A percentile compares a stretch with the other conserved stretches of the same genome.
Evolutionary conservation across 2,329 filamentous ascomycete genomes (phyloP).

Genomic region (Curvularia sp.): DNA sequence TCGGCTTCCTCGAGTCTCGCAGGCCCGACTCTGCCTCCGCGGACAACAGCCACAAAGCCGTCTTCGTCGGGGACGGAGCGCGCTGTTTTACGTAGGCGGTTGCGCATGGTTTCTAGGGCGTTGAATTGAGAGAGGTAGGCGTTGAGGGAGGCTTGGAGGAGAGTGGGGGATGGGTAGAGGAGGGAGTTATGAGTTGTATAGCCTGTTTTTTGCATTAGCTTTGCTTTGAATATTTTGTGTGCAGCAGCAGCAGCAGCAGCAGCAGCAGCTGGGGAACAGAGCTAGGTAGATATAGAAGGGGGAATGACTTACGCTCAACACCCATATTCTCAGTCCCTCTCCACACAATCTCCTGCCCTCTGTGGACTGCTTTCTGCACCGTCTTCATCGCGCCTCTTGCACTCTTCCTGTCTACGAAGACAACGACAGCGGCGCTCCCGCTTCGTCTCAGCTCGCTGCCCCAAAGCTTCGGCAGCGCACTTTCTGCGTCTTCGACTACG

Average conservation of each 20-base stretch:
- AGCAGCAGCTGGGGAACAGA: background rate
- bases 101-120: slow-evolving; percentile 70
- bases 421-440: slow-evolving; percentile 79
- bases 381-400: slow-evolving; percentile 79
- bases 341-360: slow-evolving; percentile 71
- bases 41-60: slow-evolving; percentile 90
- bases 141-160: slow-evolving; percentile 77
- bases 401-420: slow-evolving; percentile 83
- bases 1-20: slow-evolving; percentile 72
- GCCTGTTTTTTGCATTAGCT: slow-evolving; percentile 41
- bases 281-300: background rate
- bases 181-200: slow-evolving; percentile 72
- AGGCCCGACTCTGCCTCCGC: slow-evolving; percentile 73
- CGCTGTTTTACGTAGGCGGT: slow-evolving; percentile 66
- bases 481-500: slow-evolving; percentile 63
- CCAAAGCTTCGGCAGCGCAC: slow-evolving; percentile 75
- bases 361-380: slow-evolving; percentile 65
- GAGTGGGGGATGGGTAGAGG: slow-evolving; percentile 70
- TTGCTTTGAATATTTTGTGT: too few species aligned
- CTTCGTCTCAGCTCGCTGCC: slow-evolving; percentile 72
- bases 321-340: slow-evolving; percentile 59
- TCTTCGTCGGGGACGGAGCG: slow-evolving; percentile 89
- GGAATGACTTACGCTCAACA: slow-evolving; percentile 57
- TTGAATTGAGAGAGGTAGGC: slow-evolving; percentile 83
- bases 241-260: too few species aligned